Base-by-base conservation (phyloP, 2,329 filamentous ascomycete genomes). In the Teratosphaeria zuluensis region DNA sequence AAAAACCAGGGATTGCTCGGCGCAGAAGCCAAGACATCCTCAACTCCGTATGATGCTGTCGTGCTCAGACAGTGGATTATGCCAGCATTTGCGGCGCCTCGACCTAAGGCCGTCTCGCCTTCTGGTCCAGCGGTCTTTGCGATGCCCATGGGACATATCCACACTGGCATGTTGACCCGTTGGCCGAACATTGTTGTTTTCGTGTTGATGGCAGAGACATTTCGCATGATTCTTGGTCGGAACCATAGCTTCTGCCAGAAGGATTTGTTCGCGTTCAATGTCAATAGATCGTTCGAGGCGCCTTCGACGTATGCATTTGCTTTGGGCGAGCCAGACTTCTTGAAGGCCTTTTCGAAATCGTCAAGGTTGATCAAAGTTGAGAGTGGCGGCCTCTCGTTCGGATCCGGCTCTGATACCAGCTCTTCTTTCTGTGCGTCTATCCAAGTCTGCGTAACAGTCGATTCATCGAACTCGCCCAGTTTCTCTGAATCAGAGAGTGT, bases 241-340 rank as follows among this genome's bases (percentile, higher is more conserved):
- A 81, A 74, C 64, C 73, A 73, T 35, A 81, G 68, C 35, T 75
- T 74, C 14, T 73, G 69, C 63, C 76, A 80, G 51, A 71, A 69
- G 2, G 68, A 66, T 51, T 70, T 71, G 61, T 79, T 80, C 16
- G 76, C 73, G 24, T 72, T 68, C 32, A 74, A 73, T n/a, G 77
- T 78, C 24, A 77, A 68, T 32, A 78, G 73, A 42, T 81, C 78
- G 2, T 80, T 81, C 0, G 78, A 78, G 0, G 76, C 80, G 3
- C 76, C 76, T 30, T 72, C 73, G 63, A 80, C 80, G 58, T 75
- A 77, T 0, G 73, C 75, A 67, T 72, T 74, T 9, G 74, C 68
- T 61, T 77, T 77, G 52, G 68, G 63, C 2, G 68, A 66, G 33
- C 75, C 66, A 2, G 66, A 68, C 28, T 70, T 68, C 8, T 67